Evolutionary conservation across 2,329 filamentous ascomycete genomes (phyloP), one percentile per base, ranked within the genome.

Genomic region (Pseudogymnoascus sp.): DNA sequence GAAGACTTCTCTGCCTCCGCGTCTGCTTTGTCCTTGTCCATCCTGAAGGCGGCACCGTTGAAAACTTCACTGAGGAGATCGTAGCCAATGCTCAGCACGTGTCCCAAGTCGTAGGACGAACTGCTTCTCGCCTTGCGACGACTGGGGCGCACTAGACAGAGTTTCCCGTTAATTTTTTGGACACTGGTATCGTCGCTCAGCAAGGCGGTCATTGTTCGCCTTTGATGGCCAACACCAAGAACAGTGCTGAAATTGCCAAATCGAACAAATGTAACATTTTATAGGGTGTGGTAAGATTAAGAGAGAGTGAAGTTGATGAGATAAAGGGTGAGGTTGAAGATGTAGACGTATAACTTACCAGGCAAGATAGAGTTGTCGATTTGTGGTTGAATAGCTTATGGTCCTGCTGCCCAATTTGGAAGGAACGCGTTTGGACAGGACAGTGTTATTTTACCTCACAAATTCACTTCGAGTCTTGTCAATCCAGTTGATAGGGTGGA

Each of bases 141-240:
- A 36, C 35, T 59, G 13, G 58, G 58, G 12, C 58, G 33, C 8
- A 59, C 58, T 59, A 59, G 18, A 40, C 37, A 40, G 2, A 59
- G 37, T 27, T 31, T 59, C 25, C 58, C 58, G 58, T 59, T 59
- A 59, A 59, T 59, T 59, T 15, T 59, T 18, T 25, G 36, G 18
- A 59, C 58, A 31, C 37, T 37, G n/a, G 35, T 59, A 31, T 59
- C 58, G 35, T 39, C 15, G 48, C 29, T 55, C 27, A 55, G 9
- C n/a, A 55, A 55, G 9, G 45, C 27, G 27, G 31, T 9, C 48
- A 55, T 55, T 55, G 48, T 55, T 55, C 33, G 48, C 29, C 48
- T 55, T 55, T 33, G 45, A 55, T 18, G 29, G 27, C 48, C 48
- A 55, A 10, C 48, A 55, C 29, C 29, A 18, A 5, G 27, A 33